Evolutionary conservation across 352 stramenopile genomes (phyloP).

Genomic region (Globisporangium alternatum): DNA sequence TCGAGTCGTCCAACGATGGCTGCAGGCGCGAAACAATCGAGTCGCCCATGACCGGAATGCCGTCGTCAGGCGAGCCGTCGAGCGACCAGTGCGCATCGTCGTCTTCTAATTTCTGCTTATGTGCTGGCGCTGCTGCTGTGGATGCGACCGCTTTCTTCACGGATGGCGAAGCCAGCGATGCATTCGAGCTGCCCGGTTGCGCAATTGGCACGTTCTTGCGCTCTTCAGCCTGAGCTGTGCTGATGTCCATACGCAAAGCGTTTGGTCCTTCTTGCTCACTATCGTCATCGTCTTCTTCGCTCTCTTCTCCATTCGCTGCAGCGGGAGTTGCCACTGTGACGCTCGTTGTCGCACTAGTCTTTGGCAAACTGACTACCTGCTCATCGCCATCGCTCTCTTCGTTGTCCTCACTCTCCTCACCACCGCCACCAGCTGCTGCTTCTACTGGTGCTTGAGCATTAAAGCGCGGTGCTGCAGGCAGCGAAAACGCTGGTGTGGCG

Average conservation of each 20-base stretch:
- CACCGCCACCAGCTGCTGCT: constrained; percentile 29
- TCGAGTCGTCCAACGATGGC: constrained; percentile 62
- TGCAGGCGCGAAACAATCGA: constrained; percentile 50
- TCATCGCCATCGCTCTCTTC: constrained; percentile 13
- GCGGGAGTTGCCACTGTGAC: constrained; percentile 12
- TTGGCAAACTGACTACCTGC: constrained; percentile 7
- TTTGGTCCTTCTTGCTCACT: constrained; percentile 2
- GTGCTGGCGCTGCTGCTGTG: neutral
- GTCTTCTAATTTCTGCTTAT: constrained; percentile 14
- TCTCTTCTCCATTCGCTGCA: constrained; percentile 20
- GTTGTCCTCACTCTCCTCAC: constrained; percentile 38
- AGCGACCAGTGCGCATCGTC: constrained; percentile 34
- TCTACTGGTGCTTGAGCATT: constrained; percentile 17
- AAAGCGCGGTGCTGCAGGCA: constrained; percentile 22
- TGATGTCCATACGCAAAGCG: neutral
- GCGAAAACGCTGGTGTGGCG: constrained; percentile 27
- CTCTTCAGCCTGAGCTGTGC: neutral
- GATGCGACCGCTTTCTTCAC: neutral
- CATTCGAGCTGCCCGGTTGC: neutral
- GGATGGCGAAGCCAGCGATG: neutral
- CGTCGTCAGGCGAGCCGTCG: constrained; percentile 36
- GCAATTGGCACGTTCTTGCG: neutral
- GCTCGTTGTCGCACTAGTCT: neutral
- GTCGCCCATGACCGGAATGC: constrained; percentile 49
- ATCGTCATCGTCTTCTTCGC: constrained; percentile 19